Conservation (phyloP, 1,284 basidiomycete species). For the Rhodotorula sp. region DNA sequence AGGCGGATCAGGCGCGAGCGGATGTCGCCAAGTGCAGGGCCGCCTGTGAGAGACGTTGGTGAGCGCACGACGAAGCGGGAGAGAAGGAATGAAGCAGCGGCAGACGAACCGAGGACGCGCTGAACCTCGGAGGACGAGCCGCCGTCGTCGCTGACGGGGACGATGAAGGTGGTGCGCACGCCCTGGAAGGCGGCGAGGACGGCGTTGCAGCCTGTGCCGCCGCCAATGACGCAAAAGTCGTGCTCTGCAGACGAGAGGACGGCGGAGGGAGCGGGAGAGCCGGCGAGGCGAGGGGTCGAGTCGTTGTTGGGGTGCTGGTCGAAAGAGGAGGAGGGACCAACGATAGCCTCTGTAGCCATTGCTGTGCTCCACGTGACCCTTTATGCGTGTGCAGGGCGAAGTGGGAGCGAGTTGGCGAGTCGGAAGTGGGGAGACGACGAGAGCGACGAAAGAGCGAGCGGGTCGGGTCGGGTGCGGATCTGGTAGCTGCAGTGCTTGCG, state of each 20-base stretch:
- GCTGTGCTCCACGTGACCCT: no score
- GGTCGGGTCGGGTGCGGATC: neutral
- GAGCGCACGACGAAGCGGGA: neutral
- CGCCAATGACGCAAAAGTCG: constrained; percentile 54
- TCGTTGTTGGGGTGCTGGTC: neutral
- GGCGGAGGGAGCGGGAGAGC: neutral
- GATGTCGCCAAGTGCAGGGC: constrained; percentile 51
- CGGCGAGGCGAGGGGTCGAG: neutral
- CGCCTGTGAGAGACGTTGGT: constrained; percentile 43
- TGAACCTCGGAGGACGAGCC: constrained; percentile 55
- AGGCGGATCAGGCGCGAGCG: constrained; percentile 58
- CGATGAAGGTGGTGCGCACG: constrained; percentile 43
- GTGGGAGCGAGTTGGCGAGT: neutral
- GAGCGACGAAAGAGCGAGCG: neutral
- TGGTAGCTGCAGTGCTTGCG: neutral
- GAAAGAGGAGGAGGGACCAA: neutral
- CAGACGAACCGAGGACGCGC: constrained; percentile 49
- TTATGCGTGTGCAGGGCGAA: neutral
- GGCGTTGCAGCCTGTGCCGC: constrained; percentile 58
- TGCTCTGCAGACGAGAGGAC: neutral
- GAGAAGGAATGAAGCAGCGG: neutral
- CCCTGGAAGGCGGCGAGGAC: constrained; percentile 55
- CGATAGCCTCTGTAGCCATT: no score
- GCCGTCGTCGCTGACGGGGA: constrained; percentile 59
- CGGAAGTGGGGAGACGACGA: neutral